Base-by-base conservation (phyloP, 2,329 filamentous ascomycete genomes). In the Fusarium avenaceum region DNA sequence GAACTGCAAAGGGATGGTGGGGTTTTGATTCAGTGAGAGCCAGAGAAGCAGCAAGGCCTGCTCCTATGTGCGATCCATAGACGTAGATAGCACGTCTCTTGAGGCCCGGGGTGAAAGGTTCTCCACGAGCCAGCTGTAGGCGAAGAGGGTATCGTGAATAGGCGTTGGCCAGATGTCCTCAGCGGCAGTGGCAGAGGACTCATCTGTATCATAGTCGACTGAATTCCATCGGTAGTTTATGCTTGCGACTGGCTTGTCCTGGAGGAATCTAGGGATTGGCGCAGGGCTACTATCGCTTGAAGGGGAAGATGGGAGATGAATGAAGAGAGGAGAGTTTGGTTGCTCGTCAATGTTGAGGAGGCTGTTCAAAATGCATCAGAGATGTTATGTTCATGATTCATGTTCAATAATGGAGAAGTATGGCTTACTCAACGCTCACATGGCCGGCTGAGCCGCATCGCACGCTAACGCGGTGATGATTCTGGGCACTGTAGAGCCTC, bases 151-250 rank as follows among this genome's bases (percentile, higher is more conserved):
- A 71, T 90, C 88, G 64, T 89, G 86, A 24, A 89, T 74, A 2
- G 87, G 86, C 2, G 79, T 81, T 2, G 88, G 87, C 84, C 88
- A 90, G 50, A 65, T 22, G 26, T 62, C 50, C 13, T 61, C 32
- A 4, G 24, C 73, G 2, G 80, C 32, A 4, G 28, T 73, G 2
- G 80, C 70, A 7, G 76, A 75, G 15, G 72, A 65, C n/a, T 50
- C 63, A 45, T 39, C 44, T 44, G 42, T 52, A n/a, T 33, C 39
- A 24, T 22, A 61, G 47, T 72, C 72, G 19, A 63, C 65, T 5
- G 60, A 75, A 9, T 74, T 74, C 88, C 88, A 90, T 17, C 87
- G 82, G 74, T 90, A 90, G 72, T 88, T 85, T 72, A 90, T 86
- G 56, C 82, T 82, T 7, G 83, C 86, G 1, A 86, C 81, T 3